These are phyloP conservation scores for Infundibulicybe gibba DNA, from an alignment of 768 basidiomycete genomes.

Conservation along the genomic window DNA sequence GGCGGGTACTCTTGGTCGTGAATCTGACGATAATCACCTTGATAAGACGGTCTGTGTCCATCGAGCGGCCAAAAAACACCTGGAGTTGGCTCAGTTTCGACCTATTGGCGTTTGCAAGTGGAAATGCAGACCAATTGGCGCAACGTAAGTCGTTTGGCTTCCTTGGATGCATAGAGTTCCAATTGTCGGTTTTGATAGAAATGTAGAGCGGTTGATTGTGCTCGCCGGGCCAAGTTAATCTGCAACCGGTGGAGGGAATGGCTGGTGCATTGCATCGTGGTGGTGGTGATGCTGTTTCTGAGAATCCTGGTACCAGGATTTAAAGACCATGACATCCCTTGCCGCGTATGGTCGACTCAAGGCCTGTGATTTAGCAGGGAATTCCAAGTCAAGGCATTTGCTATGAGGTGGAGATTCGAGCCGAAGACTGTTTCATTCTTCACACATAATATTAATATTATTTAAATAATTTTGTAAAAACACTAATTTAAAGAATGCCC, in stretches of 20 bases:
- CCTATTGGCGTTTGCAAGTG: not conserved
- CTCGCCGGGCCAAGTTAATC: constrained; percentile 4
- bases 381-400: not conserved
- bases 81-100: constrained; percentile 19
- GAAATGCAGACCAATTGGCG: constrained; percentile 63
- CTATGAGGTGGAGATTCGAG: not conserved
- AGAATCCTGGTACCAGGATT: constrained; percentile 7
- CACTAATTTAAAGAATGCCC: constrained; percentile 44
- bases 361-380: not conserved
- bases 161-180: constrained; percentile 74
- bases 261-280: constrained; percentile 5
- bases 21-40: constrained; percentile 43
- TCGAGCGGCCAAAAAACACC: constrained; percentile 85
- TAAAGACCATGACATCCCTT: not conserved
- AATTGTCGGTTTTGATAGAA: constrained; percentile 86
- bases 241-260: constrained; percentile 2
- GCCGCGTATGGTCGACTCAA: too few relatives aligned
- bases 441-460: not conserved
- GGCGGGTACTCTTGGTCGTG: not conserved
- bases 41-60: constrained; percentile 74
- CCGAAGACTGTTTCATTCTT: not conserved
- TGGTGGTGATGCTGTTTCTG: not conserved
- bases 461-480: not conserved
- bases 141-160: constrained; percentile 68
- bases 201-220: constrained; percentile 38